Conservation (phyloP, 208 protist genomes). For the Trichomonas tenax region DNA sequence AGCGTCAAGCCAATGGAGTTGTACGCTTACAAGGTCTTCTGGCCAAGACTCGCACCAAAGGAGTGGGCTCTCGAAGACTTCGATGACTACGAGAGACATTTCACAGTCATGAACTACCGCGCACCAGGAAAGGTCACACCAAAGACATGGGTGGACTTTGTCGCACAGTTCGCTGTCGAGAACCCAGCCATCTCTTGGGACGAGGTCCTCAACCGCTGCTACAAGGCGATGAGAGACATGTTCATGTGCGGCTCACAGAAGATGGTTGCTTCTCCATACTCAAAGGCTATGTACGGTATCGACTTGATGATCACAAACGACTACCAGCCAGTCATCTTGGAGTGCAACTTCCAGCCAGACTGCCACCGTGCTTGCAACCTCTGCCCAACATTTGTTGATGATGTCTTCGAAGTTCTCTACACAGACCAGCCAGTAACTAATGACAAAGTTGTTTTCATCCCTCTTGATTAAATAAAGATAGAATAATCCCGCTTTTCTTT, state of each 20-base stretch:
- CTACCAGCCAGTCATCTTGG: background rate
- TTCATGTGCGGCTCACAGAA: background rate
- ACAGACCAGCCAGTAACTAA: background rate
- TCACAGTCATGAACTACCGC: background rate
- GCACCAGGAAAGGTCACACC: background rate
- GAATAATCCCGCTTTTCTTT: too few species aligned
- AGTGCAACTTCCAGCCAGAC: conserved; percentile 14
- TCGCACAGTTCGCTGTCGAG: background rate
- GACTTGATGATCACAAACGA: background rate
- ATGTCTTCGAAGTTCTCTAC: background rate
- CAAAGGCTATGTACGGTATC: conserved; percentile 6
- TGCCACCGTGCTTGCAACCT: background rate
- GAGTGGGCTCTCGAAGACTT: background rate
- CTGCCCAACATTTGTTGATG: background rate
- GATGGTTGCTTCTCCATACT: background rate
- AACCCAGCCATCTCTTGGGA: background rate
- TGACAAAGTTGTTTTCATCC: background rate
- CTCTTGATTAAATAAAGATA: too few species aligned
- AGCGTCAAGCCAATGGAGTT: background rate
- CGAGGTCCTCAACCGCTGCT: background rate
- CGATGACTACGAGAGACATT: background rate
- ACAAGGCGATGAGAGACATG: background rate
- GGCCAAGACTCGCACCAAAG: background rate
- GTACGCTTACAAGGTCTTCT: background rate
- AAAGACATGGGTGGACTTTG: background rate